Evolutionary conservation across 176 grass and related monocot genomes (phyloP), one percentile per base, ranked within the genome.

Genomic region (Neostapfia colusana): DNA sequence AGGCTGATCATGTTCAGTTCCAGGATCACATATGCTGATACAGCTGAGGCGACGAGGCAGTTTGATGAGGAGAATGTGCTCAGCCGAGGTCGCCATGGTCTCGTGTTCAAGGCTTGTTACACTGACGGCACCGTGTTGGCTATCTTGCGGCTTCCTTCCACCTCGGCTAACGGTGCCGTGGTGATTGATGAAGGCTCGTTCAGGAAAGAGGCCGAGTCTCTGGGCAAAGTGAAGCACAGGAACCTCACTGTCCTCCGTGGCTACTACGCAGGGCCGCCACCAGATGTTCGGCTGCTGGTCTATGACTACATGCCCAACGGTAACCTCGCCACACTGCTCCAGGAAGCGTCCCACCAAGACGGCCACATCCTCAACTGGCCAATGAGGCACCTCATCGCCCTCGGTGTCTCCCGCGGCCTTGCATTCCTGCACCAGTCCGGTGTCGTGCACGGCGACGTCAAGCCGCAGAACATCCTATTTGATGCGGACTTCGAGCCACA

Each of bases 231-330:
- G 80, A 99, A 95, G 89, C 95, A 95, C 83, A 84, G 95, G 23
- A 99, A 99, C 28, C 85, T 99, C 5, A 99, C 95, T 2, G 95
- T 99, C 26, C 91, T 99, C 21, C 87, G 95, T 2, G 95, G 95
- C 44, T 99, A 99, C 82, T 99, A 99, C 18, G 95, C 95, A 2
- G 95, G 95, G 6, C 95, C 95, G 11, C 95, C 95, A 5, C 95
- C 95, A 0, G 95, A 99, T 78, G 95, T 99, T 40, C 87, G 95
- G 3, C 77, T 99, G 65, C 70, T 99, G 71, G 83, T 99, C 34
- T 99, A 90, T 24, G 95, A 99, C 66, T 99, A 99, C 95, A 99
- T 99, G 95, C 95, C 95, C 59, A 99, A 99, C 24, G 95, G 95
- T 80, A 99, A 99, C 74, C 95, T 99, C 0, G 92, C 89, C 20